A percentile compares a stretch with the other conserved stretches of the same genome.
phyloP scores from a whole-genome alignment of 2,329 filamentous ascomycete genomes.

The Chrysoporthe austroafricana region DNA sequence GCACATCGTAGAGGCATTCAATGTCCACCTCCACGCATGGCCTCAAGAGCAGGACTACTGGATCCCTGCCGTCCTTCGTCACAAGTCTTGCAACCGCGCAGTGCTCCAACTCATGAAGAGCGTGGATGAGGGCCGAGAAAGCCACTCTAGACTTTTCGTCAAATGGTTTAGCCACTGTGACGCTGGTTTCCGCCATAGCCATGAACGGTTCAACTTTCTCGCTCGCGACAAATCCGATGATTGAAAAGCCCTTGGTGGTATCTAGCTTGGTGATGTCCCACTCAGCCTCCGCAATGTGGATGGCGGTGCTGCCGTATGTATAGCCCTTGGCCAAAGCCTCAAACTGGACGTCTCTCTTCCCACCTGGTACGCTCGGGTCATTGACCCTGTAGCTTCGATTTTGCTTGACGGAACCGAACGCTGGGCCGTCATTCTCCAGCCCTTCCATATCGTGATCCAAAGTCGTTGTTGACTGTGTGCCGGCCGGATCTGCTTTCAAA shows the following conservation, averaged over 20 bases:
- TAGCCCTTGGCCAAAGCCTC: constrained; percentile 92
- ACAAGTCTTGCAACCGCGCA: constrained; percentile 89
- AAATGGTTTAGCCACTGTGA: constrained; percentile 75
- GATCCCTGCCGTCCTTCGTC: constrained; percentile 79
- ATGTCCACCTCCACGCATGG: constrained; percentile 78
- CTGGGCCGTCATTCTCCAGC: constrained; percentile 45
- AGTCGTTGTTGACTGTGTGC: constrained; percentile 56
- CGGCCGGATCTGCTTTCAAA: constrained; percentile 51
- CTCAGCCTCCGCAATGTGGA: constrained; percentile 86
- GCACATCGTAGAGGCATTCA: constrained; percentile 87
- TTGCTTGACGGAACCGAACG: constrained; percentile 72
- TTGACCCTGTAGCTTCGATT: constrained; percentile 81
- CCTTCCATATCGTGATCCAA: constrained; percentile 52
- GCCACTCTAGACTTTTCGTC: constrained; percentile 85
- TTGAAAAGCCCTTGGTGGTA: constrained; percentile 73
- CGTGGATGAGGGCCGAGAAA: constrained; percentile 86
- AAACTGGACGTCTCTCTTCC: constrained; percentile 79
- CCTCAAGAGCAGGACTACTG: constrained; percentile 75
- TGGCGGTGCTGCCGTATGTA: constrained; percentile 88
- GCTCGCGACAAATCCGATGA: constrained; percentile 82
- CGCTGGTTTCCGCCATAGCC: constrained; percentile 78
- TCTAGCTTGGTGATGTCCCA: constrained; percentile 87
- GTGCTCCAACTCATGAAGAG: constrained; percentile 80
- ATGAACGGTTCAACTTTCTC: constrained; percentile 82
- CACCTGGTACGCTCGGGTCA: constrained; percentile 73